Conservation (phyloP, 2,329 filamentous ascomycete genomes). For the Fusarium xylarioides region DNA sequence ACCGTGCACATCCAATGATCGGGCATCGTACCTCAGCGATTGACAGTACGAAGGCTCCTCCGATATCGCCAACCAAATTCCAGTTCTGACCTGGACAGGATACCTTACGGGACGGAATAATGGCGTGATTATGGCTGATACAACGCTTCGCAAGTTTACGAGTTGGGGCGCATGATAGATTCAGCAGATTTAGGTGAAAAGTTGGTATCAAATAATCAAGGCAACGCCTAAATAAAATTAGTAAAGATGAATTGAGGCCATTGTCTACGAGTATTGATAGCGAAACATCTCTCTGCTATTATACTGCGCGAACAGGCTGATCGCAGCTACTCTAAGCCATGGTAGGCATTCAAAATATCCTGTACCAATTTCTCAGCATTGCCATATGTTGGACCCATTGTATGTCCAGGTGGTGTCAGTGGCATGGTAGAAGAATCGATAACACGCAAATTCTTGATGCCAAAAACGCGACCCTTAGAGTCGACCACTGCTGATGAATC, state of each 20-base stretch:
- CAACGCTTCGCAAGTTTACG: neutral
- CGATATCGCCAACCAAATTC: neutral
- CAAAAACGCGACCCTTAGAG: neutral
- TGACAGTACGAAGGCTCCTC: neutral
- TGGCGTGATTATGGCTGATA: neutral
- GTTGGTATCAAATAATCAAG: neutral
- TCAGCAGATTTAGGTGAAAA: neutral
- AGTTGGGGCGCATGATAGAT: neutral
- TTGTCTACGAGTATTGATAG: neutral
- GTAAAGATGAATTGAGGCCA: neutral
- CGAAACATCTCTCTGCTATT: neutral
- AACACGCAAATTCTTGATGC: neutral
- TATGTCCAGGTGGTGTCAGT: neutral
- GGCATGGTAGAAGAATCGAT: neutral
- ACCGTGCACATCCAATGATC: neutral
- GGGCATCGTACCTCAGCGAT: neutral
- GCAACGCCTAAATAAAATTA: neutral
- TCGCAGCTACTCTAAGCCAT: neutral
- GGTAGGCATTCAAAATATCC: neutral
- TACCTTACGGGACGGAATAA: neutral
- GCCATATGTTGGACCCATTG: neutral
- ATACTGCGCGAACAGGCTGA: neutral
- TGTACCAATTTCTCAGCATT: neutral
- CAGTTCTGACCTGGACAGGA: rapidly evolving
- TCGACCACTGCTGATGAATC: neutral